Base-by-base conservation (phyloP, 2,329 filamentous ascomycete genomes). In the Sclerotinia glacialis region DNA sequence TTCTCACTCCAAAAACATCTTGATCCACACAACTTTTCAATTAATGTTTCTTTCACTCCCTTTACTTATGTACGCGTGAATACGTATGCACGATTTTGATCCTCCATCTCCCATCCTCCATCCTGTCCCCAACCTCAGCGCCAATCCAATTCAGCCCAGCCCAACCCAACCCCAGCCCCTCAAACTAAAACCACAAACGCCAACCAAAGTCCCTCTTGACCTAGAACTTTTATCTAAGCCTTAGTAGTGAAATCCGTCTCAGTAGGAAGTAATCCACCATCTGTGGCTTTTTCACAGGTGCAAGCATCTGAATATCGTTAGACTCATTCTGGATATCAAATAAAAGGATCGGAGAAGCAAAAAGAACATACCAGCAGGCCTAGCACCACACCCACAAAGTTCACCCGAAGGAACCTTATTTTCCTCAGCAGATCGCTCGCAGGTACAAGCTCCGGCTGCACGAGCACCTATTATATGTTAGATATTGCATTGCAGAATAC, bases 181-280 rank as follows among this genome's bases (percentile, higher is more conserved):
- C 14, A 16, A 14, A 14, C 11, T 16, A 31, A 55, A 40, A 40
- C 31, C n/a, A 55, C 52, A 54, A 54, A 54, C 52, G 28, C 52
- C 52, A n/a, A 28, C 21, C 28, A 31, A 21, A 54, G 21, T 40
- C 53, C 1, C 53, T 12, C 11, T 37, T 11, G 12, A 37, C 37
- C 37, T 12, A 37, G 37, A 37, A 2, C 37, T 12, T 37, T 37
- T 11, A 37, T 37, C 53, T 71, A 76, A 64, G 74, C 72, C 80
- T 85, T 86, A 65, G 89, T 92, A 47, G 93, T 97, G 76, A 97
- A 97, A 79, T 97, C 93, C 60, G 85, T 91, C 85, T 97, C 93
- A 72, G 78, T 83, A 37, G 86, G 83, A 71, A 89, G 86, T 67
- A 83, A 82, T 49, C 85, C 85, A 64, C 86, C 84, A 71, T 85